Conservation (phyloP, 257 asterid species). For the Ajuga chamaepitys region DNA sequence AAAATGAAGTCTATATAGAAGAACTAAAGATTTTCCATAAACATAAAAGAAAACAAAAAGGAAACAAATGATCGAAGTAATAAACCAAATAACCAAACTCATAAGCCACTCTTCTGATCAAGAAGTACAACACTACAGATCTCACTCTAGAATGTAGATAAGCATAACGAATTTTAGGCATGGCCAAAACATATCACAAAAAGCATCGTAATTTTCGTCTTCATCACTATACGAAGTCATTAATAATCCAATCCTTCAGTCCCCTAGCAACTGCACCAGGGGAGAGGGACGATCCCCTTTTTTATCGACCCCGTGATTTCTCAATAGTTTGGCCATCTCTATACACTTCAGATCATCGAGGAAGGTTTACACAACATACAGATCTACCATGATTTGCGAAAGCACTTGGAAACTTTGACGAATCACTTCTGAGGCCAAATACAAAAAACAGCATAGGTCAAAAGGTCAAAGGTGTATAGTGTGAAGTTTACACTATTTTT, state of each 20-base stretch:
- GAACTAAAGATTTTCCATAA: neutral
- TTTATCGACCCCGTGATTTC: neutral
- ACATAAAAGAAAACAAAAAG: constrained; percentile 13
- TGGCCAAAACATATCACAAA: neutral
- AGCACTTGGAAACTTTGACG: neutral
- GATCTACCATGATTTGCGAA: neutral
- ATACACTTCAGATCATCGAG: neutral
- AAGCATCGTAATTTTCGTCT: neutral
- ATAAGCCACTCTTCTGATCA: neutral
- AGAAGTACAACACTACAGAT: neutral
- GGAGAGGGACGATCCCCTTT: neutral
- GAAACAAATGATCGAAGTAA: neutral
- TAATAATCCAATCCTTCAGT: neutral
- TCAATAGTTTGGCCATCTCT: neutral
- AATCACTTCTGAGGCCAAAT: neutral
- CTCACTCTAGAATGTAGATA: neutral
- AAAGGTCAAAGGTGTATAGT: neutral
- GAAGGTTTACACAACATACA: neutral
- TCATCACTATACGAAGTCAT: neutral
- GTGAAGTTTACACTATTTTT: neutral
- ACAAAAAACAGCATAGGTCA: neutral
- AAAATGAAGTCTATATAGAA: constrained; percentile 16
- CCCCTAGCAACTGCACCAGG: neutral
- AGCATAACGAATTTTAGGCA: neutral
- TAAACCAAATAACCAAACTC: constrained; percentile 8